Evolutionary conservation across 2,329 filamentous ascomycete genomes (phyloP).

Genomic region (Diaporthe eres): DNA sequence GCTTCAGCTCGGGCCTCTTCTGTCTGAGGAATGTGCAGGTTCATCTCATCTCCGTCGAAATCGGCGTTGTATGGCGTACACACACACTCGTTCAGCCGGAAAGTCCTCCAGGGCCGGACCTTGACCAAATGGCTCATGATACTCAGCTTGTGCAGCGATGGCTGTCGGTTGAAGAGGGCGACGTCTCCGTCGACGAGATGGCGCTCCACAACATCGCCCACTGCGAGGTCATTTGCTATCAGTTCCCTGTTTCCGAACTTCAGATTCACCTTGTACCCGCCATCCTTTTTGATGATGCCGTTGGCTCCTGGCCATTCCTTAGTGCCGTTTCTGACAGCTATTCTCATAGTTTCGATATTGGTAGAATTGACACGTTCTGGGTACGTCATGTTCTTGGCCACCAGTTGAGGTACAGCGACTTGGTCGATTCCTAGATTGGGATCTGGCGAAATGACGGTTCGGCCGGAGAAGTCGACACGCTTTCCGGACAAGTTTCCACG

Average conservation of each 20-base stretch:
- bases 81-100: conserved; percentile 97
- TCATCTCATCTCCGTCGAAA: conserved; percentile 99
- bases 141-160: conserved; percentile 97
- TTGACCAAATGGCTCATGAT: conserved; percentile 97
- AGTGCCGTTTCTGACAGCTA: conserved; percentile 81
- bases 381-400: conserved; percentile 97
- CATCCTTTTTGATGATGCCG: conserved; percentile 78
- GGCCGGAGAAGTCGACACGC: conserved; percentile 97
- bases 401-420: conserved; percentile 89
- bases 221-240: conserved; percentile 80
- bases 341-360: conserved; percentile 85
- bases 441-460: conserved; percentile 97
- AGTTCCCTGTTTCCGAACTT: conserved; percentile 80
- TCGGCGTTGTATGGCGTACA: conserved; percentile 99
- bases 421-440: conserved; percentile 94
- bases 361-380: conserved; percentile 88
- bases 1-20: conserved; percentile 97
- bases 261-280: conserved; percentile 78
- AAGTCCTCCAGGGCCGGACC: conserved; percentile 94
- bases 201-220: conserved; percentile 92
- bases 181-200: conserved; percentile 97
- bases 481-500: conserved; percentile 97
- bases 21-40: conserved; percentile 96
- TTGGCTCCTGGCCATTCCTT: conserved; percentile 91
- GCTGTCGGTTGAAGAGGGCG: conserved; percentile 97